Conservation (phyloP, 2,329 filamentous ascomycete species). For the Trichophyton verrucosum region DNA sequence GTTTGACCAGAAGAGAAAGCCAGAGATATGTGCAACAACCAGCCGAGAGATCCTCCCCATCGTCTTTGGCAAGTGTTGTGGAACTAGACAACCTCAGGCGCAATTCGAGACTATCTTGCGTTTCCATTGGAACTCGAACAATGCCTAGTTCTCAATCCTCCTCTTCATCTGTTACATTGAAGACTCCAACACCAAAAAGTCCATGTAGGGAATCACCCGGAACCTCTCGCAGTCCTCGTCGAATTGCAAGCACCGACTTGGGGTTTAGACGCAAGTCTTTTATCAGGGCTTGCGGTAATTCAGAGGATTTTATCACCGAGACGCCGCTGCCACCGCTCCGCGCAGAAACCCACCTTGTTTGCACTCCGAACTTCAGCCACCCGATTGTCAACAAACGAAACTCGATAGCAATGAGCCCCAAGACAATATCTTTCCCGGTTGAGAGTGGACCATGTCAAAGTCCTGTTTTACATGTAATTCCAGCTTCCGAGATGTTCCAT, state of each 20-base stretch:
- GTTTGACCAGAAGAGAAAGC: constrained; percentile 11
- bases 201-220: constrained; percentile 5
- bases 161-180: constrained; percentile 18
- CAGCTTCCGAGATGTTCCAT: not conserved
- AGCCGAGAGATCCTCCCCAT: constrained; percentile 15
- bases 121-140: constrained; percentile 17
- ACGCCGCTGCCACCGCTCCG: constrained; percentile 16
- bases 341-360: constrained; percentile 18
- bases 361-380: constrained; percentile 32
- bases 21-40: constrained; percentile 14
- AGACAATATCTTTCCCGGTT: not conserved
- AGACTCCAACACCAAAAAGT: constrained; percentile 8
- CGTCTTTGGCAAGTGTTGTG: constrained; percentile 13
- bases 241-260: not conserved
- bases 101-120: constrained; percentile 15
- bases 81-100: constrained; percentile 17
- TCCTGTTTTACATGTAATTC: not conserved
- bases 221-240: not conserved
- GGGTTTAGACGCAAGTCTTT: constrained; percentile 4
- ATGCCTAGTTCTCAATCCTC: constrained; percentile 18
- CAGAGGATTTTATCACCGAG: constrained; percentile 13
- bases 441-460: not conserved
- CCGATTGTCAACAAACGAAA: constrained; percentile 31
- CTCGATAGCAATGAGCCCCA: constrained; percentile 7
- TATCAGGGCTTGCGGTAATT: constrained; percentile 1